Base-by-base conservation (phyloP, 1,139 yeast species). In the Suhomyces bolitotheri region DNA sequence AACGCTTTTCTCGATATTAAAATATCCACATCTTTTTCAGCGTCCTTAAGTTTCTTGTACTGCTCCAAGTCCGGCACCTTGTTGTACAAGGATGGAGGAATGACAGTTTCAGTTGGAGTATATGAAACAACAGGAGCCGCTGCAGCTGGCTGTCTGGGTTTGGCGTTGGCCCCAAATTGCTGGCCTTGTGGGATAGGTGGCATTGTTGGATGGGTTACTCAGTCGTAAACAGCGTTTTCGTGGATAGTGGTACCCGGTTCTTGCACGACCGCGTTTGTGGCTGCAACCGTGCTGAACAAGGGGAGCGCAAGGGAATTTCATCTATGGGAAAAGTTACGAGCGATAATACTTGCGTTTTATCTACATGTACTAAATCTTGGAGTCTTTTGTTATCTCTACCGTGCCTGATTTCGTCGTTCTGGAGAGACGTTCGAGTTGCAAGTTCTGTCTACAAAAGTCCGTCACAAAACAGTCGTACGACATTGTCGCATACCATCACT, bases 1-100 rank as follows among this genome's bases (percentile, higher is more conserved):
- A 87, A 73, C 40, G 88, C 77, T 57, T 90, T 90, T 44, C 95
- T 78, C 33, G 90, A 79, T 31, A 88, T 78, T 45, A 86, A 73
- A 40, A 92, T 78, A 58, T 92, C 98, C 28, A 92, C 64, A 42
- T 79, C 73, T 41, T 80, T 75, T 59, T 92, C 98, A 9, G 90
- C 86, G 9, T 84, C 89, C 43, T 78, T 74, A 31, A 92, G 66
- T 36, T 78, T 72, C 50, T 83, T 77, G 60, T 86, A 87, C 36
- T 80, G 68, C 12, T 73, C 78, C 25, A 89, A 80, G 50, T 86
- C 90, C 6, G 96, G 95, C 15, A 89, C 73, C 36, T 80, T 62
- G 25, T 72, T 68, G 46, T 76, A 78, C 38, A 89, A 64, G 21
- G 74, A 67, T 1, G 72, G 65, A 1, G 92, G 84, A 24, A 87